Percentiles rank a stretch among this genome's conserved stretches.
These are phyloP conservation scores for Pichia gijzeniarum DNA, from an alignment of 805 yeast genomes.

Conservation along the genomic window DNA sequence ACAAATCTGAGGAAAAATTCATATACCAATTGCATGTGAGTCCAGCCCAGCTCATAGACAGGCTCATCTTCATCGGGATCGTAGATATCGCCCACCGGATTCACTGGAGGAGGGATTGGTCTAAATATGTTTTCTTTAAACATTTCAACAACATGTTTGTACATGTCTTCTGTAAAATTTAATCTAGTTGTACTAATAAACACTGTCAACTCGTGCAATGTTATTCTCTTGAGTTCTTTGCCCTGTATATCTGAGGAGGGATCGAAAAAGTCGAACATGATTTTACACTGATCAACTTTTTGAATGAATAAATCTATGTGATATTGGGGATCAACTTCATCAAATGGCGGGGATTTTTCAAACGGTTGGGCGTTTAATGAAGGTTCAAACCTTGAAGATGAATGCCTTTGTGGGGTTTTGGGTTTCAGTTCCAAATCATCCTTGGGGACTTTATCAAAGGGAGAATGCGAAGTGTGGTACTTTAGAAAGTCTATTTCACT, in stretches of 20 bases:
- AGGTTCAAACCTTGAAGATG: conserved; percentile 87
- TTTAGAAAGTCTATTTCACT: conserved; percentile 25
- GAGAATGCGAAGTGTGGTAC: conserved; percentile 27
- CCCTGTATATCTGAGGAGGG: conserved; percentile 89
- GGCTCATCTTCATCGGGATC: conserved; percentile 99
- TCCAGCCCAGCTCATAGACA: conserved; percentile 94
- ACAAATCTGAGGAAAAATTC: conserved; percentile 90
- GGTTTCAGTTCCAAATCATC: conserved; percentile 73
- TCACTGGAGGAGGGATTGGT: conserved; percentile 97
- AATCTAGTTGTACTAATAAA: conserved; percentile 79
- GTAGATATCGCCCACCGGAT: conserved; percentile 91
- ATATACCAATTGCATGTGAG: conserved; percentile 95
- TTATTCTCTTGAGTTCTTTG: conserved; percentile 82
- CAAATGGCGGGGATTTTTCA: conserved; percentile 76
- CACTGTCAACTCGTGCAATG: conserved; percentile 84
- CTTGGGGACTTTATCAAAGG: conserved; percentile 37
- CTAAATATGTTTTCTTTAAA: conserved; percentile 83
- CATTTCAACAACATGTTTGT: conserved; percentile 82
- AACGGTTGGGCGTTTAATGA: conserved; percentile 53
- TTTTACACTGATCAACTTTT: conserved; percentile 90
- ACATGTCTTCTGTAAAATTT: conserved; percentile 85
- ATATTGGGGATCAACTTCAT: conserved; percentile 73
- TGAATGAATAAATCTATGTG: conserved; percentile 76
- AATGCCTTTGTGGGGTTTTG: conserved; percentile 78
- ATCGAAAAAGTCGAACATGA: conserved; percentile 89